phyloP scores from a whole-genome alignment of 192 early-diverging fungal species.

The Backusella tarrabulga region DNA sequence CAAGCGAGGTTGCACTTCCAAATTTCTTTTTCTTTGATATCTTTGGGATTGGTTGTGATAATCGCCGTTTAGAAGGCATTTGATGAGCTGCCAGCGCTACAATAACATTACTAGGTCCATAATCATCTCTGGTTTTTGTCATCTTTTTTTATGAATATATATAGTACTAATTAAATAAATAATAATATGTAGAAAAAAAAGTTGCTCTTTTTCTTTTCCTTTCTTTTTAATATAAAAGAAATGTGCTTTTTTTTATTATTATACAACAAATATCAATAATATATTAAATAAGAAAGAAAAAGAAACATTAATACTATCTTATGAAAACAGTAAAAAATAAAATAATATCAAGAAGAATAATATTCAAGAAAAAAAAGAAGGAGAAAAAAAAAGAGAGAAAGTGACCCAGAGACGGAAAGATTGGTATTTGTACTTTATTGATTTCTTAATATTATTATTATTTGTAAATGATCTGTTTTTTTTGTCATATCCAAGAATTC shows the following conservation, averaged over 20 bases:
- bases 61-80: background rate
- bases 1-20: background rate
- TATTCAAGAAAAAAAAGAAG: background rate
- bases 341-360: background rate
- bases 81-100: background rate
- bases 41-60: background rate
- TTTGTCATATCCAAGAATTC: conserved; percentile 3
- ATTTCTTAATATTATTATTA: background rate
- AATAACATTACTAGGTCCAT: conserved; percentile 5
- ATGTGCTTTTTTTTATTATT: background rate
- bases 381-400: background rate
- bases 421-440: background rate
- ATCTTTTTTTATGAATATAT: background rate
- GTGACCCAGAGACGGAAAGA: background rate
- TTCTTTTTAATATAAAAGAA: background rate
- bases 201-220: background rate
- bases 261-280: background rate
- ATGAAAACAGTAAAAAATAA: background rate
- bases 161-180: background rate
- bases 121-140: background rate
- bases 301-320: background rate
- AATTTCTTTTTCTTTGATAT: background rate
- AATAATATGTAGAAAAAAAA: background rate
- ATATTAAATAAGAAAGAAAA: background rate
- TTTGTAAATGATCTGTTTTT: conserved; percentile 5